A percentile compares a stretch with the other conserved stretches of the same genome.
Conservation (phyloP, 805 yeast species). For the Kluyveromyces nonfermentans region DNA sequence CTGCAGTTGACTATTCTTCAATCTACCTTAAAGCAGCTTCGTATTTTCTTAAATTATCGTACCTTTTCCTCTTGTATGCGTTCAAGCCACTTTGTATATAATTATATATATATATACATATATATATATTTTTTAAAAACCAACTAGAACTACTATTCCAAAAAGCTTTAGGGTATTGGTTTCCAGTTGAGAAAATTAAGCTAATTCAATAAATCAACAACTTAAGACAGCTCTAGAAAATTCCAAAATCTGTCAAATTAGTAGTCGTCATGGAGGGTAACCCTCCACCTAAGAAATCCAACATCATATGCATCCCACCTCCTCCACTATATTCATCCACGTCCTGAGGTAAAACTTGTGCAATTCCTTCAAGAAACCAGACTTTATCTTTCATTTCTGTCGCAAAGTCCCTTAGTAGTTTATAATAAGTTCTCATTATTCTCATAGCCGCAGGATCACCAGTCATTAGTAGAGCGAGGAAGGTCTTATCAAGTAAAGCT, state of each 20-base stretch:
- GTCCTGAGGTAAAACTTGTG: conserved; percentile 81
- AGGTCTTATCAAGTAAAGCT: conserved; percentile 75
- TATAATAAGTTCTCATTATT: conserved; percentile 82
- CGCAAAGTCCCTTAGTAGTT: conserved; percentile 69
- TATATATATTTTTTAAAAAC: too few relatives aligned
- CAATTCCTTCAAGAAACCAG: conserved; percentile 91
- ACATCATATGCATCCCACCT: conserved; percentile 89
- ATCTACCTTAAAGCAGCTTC: too few relatives aligned
- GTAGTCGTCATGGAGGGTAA: conserved; percentile 40
- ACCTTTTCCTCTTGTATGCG: too few relatives aligned
- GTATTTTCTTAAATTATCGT: too few relatives aligned
- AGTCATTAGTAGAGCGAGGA: conserved; percentile 65
- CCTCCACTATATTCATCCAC: conserved; percentile 87
- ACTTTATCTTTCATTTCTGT: conserved; percentile 81
- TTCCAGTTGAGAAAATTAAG: background rate
- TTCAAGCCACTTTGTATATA: too few relatives aligned
- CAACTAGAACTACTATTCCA: too few relatives aligned
- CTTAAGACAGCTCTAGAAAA: background rate
- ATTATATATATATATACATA: too few relatives aligned
- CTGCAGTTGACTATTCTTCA: too few relatives aligned
- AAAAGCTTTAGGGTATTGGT: too few relatives aligned
- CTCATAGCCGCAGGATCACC: conserved; percentile 87
- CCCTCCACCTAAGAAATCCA: conserved; percentile 73
- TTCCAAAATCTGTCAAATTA: conserved; percentile 24
- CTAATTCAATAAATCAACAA: background rate